phyloP scores from a whole-genome alignment of 106 monocot genomes.

The Acanthochlamys bracteata region DNA sequence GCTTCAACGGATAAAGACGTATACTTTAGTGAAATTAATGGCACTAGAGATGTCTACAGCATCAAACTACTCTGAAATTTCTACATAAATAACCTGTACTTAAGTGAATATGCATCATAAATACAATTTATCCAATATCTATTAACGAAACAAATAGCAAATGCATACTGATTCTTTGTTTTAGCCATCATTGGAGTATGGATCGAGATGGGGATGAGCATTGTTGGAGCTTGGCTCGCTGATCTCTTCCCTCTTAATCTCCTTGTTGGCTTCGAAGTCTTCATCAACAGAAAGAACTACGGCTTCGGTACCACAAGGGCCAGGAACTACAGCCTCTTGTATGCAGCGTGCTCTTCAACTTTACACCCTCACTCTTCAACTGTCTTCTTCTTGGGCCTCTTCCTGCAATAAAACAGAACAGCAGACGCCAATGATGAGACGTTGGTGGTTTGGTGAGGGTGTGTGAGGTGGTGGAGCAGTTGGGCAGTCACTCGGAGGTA shows the following conservation, averaged over 20 bases:
- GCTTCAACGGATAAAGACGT: no score
- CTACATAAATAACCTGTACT: no score
- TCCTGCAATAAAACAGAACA: slow-evolving; percentile 41
- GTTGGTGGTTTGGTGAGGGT: slow-evolving; percentile 7
- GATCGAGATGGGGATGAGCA: neutral
- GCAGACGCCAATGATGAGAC: slow-evolving; percentile 47
- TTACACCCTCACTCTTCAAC: slow-evolving; percentile 25
- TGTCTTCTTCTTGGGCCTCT: slow-evolving; percentile 45
- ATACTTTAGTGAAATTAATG: no score
- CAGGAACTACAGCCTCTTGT: slow-evolving; percentile 32
- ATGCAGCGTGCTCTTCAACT: slow-evolving; percentile 35
- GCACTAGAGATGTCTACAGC: no score
- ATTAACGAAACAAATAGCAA: no score
- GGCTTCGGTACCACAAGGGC: slow-evolving; percentile 30
- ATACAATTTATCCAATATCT: no score
- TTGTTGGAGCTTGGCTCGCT: slow-evolving; percentile 3
- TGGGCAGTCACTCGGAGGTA: neutral
- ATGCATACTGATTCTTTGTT: neutral
- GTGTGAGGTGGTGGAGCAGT: slow-evolving; percentile 6
- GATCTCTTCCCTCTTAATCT: slow-evolving; percentile 17
- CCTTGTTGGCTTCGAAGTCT: slow-evolving; percentile 32
- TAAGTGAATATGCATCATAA: no score
- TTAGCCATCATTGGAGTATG: neutral
- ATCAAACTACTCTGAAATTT: no score
- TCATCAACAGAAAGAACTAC: slow-evolving; percentile 36